Evolutionary conservation across 805 yeast species (phyloP).

Genomic region (Yarrowia phangngaensis): DNA sequence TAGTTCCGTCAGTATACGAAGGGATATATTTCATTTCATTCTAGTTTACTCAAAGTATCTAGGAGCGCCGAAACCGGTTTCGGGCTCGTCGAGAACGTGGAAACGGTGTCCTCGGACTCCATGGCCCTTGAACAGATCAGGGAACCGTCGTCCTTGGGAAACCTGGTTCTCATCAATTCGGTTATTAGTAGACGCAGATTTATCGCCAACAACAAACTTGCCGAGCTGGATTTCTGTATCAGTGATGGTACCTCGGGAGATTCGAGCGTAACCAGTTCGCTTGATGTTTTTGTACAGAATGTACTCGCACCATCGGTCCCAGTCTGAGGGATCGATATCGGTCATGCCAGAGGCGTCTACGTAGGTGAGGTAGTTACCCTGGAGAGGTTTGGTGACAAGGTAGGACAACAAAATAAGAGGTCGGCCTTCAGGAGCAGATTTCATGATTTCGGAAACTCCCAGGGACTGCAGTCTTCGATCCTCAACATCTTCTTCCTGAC

Average conservation of each 20-base stretch:
- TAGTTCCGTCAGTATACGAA: background rate
- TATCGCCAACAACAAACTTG: constrained; percentile 62
- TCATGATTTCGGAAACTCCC: constrained; percentile 72
- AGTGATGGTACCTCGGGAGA: constrained; percentile 87
- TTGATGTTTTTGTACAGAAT: constrained; percentile 80
- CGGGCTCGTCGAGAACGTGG: constrained; percentile 93
- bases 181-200: constrained; percentile 52
- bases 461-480: constrained; percentile 85
- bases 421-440: constrained; percentile 58
- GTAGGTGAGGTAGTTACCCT: constrained; percentile 89
- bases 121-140: constrained; percentile 72
- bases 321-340: constrained; percentile 88
- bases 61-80: constrained; percentile 49
- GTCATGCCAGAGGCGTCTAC: constrained; percentile 82
- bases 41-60: constrained; percentile 22
- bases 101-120: constrained; percentile 92
- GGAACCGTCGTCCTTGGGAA: constrained; percentile 66
- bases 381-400: constrained; percentile 78
- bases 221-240: constrained; percentile 97
- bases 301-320: constrained; percentile 99
- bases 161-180: constrained; percentile 56
- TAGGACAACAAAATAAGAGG: constrained; percentile 89
- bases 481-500: constrained; percentile 95
- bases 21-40: background rate
- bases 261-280: constrained; percentile 90